Evolutionary conservation across 768 basidiomycete species (phyloP).

Genomic region (Rhodotorula taiwanensis): DNA sequence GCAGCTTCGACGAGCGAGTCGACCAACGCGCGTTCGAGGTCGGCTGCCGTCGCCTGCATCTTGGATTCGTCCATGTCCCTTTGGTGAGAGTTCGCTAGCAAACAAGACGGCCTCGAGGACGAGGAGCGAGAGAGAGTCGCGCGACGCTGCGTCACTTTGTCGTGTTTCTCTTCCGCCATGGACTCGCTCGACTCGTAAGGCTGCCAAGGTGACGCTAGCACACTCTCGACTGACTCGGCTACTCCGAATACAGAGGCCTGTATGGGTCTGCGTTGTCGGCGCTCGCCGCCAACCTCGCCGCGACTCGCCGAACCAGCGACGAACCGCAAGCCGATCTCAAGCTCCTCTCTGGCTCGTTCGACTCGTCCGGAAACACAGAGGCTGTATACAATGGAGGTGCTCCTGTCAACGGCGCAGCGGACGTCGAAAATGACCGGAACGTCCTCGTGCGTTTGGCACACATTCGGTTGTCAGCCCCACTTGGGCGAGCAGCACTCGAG

Average conservation of each 20-base stretch:
- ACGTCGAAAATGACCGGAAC: not conserved
- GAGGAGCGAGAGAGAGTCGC: too few species aligned
- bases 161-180: too few species aligned
- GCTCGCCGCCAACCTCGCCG: slow-evolving; percentile 33
- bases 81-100: not conserved
- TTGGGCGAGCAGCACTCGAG: too few species aligned
- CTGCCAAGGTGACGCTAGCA: too few species aligned
- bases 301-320: not conserved
- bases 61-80: not conserved
- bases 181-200: not conserved
- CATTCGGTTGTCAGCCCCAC: slow-evolving; percentile 4
- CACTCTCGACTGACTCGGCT: not conserved
- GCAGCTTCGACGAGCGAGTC: not conserved
- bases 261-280: slow-evolving; percentile 22
- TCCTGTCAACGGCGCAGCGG: not conserved
- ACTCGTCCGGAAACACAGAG: not conserved
- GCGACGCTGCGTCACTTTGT: too few species aligned
- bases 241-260: slow-evolving; percentile 13
- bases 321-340: too few species aligned
- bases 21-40: not conserved
- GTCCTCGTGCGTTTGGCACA: slow-evolving; percentile 13
- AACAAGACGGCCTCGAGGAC: not conserved
- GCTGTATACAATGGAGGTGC: not conserved
- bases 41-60: not conserved
- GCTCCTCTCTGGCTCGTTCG: slow-evolving; percentile 17